A percentile compares a stretch with the other conserved stretches of the same genome.
Evolutionary conservation across 768 basidiomycete genomes (phyloP).

Genomic region (Mycena crocata): DNA sequence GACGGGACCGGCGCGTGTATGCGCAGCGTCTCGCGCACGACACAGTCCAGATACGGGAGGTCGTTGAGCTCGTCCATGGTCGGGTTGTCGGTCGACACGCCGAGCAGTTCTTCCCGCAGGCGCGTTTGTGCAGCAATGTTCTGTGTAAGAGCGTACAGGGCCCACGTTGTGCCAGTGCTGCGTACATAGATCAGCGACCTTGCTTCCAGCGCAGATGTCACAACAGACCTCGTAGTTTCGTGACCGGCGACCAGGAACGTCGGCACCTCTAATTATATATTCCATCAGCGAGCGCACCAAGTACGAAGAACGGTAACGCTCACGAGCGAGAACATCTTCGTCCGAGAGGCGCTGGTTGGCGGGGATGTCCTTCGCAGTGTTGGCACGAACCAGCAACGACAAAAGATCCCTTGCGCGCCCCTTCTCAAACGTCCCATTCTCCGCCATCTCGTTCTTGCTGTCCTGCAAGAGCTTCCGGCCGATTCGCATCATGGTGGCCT

Average conservation of each 20-base stretch:
- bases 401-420: constrained; percentile 64
- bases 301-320: constrained; percentile 35
- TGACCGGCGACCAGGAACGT: constrained; percentile 73
- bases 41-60: constrained; percentile 64
- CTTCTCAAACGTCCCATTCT: constrained; percentile 45
- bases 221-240: constrained; percentile 51
- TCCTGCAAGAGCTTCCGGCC: constrained; percentile 60
- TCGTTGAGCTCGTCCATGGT: constrained; percentile 65
- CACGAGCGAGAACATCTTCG: constrained; percentile 69
- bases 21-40: constrained; percentile 59
- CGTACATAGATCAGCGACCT: constrained; percentile 13
- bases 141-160: constrained; percentile 55
- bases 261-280: constrained; percentile 60
- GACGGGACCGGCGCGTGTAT: constrained; percentile 53
- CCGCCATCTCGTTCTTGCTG: constrained; percentile 57
- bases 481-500: constrained; percentile 59
- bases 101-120: constrained; percentile 59
- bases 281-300: background rate
- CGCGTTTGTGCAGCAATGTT: constrained; percentile 54
- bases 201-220: background rate
- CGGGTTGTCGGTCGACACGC: constrained; percentile 54
- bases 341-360: constrained; percentile 68
- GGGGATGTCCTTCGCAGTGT: constrained; percentile 70
- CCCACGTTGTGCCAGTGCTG: constrained; percentile 55
- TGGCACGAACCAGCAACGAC: constrained; percentile 70